Conservation (phyloP, 352 stramenopile genomes). For the Phytopythium delawarense region DNA sequence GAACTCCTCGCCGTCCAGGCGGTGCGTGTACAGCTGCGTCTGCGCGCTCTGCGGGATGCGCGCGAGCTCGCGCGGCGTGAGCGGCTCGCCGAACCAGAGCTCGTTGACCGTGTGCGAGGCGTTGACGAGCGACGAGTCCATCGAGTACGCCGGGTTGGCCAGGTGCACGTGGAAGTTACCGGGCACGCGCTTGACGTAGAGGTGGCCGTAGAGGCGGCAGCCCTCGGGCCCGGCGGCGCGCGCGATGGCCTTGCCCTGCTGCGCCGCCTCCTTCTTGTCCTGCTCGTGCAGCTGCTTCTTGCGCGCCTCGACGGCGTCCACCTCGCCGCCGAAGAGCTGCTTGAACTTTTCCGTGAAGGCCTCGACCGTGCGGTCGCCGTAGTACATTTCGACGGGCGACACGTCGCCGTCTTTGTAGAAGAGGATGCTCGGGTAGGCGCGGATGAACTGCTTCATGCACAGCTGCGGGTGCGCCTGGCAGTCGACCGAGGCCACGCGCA, state of each 20-base stretch:
- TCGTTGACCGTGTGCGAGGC: conserved; percentile 95
- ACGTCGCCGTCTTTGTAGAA: conserved; percentile 94
- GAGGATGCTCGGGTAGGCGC: conserved; percentile 95
- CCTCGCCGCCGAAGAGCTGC: conserved; percentile 73
- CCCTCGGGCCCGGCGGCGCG: conserved; percentile 60
- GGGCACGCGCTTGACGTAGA: conserved; percentile 91
- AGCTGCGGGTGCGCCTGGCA: conserved; percentile 92
- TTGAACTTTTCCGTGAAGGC: conserved; percentile 91
- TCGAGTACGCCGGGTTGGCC: conserved; percentile 92
- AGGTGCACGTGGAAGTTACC: conserved; percentile 99
- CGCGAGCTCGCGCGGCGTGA: conserved; percentile 43
- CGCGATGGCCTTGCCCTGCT: conserved; percentile 57
- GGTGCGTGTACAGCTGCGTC: conserved; percentile 90
- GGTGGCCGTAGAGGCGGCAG: conserved; percentile 70
- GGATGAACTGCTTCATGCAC: conserved; percentile 94
- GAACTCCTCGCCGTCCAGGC: conserved; percentile 91
- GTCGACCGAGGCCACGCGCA: conserved; percentile 88
- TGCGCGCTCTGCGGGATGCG: conserved; percentile 88
- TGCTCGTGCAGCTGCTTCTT: conserved; percentile 94
- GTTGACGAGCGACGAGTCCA: conserved; percentile 88
- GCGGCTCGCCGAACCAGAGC: conserved; percentile 92
- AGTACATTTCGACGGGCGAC: conserved; percentile 94
- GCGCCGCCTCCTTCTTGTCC: conserved; percentile 83
- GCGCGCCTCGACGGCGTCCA: conserved; percentile 61
- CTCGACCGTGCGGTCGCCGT: conserved; percentile 92